Evolutionary conservation across 306 rosid species (phyloP).

Genomic region (Vigna nakashimae): DNA sequence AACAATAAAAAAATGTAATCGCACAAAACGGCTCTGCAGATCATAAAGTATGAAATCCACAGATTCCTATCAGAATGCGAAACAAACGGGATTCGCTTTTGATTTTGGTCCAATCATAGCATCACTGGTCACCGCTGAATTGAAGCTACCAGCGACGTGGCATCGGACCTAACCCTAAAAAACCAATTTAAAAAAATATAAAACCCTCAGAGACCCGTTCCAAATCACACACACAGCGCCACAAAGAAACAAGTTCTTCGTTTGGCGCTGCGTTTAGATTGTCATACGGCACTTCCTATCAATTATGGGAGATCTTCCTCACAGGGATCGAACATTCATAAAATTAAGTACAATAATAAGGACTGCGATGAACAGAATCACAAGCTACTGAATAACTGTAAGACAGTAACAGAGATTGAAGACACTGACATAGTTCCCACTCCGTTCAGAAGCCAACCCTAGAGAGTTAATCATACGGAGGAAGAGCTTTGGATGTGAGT

Average conservation of each 20-base stretch:
- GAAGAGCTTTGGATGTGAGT: no score
- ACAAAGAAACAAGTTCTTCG: slow-evolving; percentile 18
- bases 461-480: no score
- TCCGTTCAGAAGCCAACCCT: no score
- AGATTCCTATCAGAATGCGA: slow-evolving; percentile 85
- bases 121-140: slow-evolving; percentile 60
- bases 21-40: slow-evolving; percentile 82
- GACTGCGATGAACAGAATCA: no score
- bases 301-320: slow-evolving; percentile 74
- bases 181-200: accelerated
- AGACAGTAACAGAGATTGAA: no score
- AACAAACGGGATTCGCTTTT: slow-evolving; percentile 43
- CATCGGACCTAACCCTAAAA: slow-evolving; percentile 52
- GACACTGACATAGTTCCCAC: no score
- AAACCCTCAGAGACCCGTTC: slow-evolving; percentile 83
- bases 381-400: no score
- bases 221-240: slow-evolving; percentile 72
- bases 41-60: slow-evolving; percentile 46
- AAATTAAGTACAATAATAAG: no score
- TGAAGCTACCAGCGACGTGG: slow-evolving; percentile 76
- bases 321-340: slow-evolving; percentile 41
- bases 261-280: slow-evolving; percentile 62
- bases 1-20: slow-evolving; percentile 56
- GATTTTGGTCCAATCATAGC: slow-evolving; percentile 83
- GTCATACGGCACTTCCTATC: slow-evolving; percentile 99